Evolutionary conservation across 805 yeast species (phyloP).

Genomic region (Sugiyamaella valdiviana): DNA sequence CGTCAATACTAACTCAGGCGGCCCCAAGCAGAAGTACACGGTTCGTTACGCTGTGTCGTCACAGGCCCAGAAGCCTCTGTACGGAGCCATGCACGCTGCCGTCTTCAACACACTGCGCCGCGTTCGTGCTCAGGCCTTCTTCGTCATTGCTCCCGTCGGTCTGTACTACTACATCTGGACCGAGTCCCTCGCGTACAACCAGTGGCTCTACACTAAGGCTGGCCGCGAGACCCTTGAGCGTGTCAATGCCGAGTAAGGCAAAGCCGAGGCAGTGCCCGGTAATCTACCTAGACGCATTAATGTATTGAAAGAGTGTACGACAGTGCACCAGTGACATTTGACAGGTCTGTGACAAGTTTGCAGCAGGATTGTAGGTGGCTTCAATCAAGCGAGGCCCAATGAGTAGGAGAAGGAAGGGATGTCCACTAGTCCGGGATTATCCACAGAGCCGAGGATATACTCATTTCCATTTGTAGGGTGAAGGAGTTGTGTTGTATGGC

Average conservation of each 20-base stretch:
- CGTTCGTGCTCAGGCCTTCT: slow-evolving; percentile 77
- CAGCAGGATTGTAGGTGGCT: too few relatives aligned
- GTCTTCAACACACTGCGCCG: slow-evolving; percentile 93
- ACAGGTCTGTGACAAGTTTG: neutral
- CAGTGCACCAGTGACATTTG: neutral
- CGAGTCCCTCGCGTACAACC: slow-evolving; percentile 80
- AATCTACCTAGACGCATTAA: too few relatives aligned
- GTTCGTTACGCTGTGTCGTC: slow-evolving; percentile 90
- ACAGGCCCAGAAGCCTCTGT: slow-evolving; percentile 86
- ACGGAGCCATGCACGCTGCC: slow-evolving; percentile 78
- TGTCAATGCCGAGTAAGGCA: slow-evolving; percentile 24
- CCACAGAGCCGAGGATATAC: too few relatives aligned
- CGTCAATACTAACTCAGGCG: slow-evolving; percentile 29
- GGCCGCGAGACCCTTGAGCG: slow-evolving; percentile 92
- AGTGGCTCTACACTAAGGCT: slow-evolving; percentile 91
- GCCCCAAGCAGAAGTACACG: slow-evolving; percentile 47
- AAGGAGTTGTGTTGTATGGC: too few relatives aligned
- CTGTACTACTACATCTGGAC: slow-evolving; percentile 85
- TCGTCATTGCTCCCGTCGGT: slow-evolving; percentile 67
- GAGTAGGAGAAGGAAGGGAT: too few relatives aligned
- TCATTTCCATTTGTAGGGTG: too few relatives aligned
- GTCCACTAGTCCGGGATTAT: too few relatives aligned
- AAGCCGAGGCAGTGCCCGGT: too few relatives aligned
- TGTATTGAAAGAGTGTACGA: neutral
- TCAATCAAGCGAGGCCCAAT: too few relatives aligned